These are phyloP conservation scores for Leccinum truebloodii DNA, from an alignment of 768 basidiomycete genomes.

Conservation along the genomic window DNA sequence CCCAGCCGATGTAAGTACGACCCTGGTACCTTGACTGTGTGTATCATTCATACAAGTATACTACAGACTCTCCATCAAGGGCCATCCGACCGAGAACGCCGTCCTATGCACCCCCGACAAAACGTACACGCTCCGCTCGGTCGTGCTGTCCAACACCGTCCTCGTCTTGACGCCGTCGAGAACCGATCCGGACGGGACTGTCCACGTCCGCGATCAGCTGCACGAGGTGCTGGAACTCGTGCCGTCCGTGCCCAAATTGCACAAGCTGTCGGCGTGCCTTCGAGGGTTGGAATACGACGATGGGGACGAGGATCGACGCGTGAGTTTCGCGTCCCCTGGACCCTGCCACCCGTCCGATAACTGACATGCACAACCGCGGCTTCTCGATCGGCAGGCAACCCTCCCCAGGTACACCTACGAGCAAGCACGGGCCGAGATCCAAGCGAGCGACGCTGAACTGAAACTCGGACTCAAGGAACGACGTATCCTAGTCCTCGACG, in stretches of 20 bases:
- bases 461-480: constrained; percentile 60
- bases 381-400: constrained; percentile 29
- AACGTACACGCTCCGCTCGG: constrained; percentile 83
- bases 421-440: constrained; percentile 63
- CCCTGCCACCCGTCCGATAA: too few species aligned
- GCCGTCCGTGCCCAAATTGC: constrained; percentile 73
- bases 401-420: constrained; percentile 51
- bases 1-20: constrained; percentile 30
- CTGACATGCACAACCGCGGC: too few species aligned
- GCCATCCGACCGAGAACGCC: constrained; percentile 78
- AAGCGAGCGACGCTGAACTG: constrained; percentile 83
- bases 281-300: constrained; percentile 74
- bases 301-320: constrained; percentile 44
- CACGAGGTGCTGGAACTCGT: constrained; percentile 84
- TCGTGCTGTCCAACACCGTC: constrained; percentile 87
- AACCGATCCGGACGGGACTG: constrained; percentile 37
- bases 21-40: too few species aligned
- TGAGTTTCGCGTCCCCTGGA: constrained; percentile 13
- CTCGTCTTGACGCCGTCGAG: constrained; percentile 64
- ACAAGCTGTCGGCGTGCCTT: constrained; percentile 62
- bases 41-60: neutral
- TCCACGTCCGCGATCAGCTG: constrained; percentile 78
- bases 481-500: constrained; percentile 72
- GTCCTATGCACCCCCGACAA: constrained; percentile 81
- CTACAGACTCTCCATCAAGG: constrained; percentile 75